phyloP scores from a whole-genome alignment of 2,329 filamentous ascomycete species.

The Cordyceps militaris region DNA sequence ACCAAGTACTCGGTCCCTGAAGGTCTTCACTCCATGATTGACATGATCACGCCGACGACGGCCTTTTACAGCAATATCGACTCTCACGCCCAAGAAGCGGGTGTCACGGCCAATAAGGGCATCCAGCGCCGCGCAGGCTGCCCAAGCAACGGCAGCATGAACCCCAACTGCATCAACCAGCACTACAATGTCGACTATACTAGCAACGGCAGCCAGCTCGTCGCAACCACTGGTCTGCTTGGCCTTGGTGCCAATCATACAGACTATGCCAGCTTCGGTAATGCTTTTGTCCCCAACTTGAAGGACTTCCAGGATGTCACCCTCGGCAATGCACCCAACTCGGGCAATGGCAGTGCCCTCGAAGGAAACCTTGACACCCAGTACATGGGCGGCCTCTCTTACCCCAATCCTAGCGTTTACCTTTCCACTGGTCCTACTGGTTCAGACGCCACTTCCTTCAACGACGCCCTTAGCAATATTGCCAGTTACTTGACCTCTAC shows the following conservation, averaged over 20 bases:
- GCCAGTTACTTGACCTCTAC: conserved; percentile 5
- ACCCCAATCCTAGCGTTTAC: conserved; percentile 13
- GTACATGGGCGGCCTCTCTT: conserved; percentile 4
- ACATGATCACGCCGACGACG: conserved; percentile 15
- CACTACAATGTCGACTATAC: conserved; percentile 15
- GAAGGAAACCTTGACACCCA: conserved; percentile 17
- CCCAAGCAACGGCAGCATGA: not conserved
- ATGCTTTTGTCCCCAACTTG: not conserved
- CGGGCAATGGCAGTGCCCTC: not conserved
- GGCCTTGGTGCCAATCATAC: conserved; percentile 9
- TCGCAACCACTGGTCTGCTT: conserved; percentile 10
- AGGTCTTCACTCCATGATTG: conserved; percentile 13
- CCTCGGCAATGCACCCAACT: not conserved
- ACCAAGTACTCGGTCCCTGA: conserved; percentile 15
- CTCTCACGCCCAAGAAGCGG: not conserved
- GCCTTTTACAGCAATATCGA: conserved; percentile 9
- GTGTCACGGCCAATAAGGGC: not conserved
- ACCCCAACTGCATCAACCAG: conserved; percentile 12
- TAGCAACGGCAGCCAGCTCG: conserved; percentile 2
- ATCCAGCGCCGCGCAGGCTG: not conserved
- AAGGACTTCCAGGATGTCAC: conserved; percentile 11
- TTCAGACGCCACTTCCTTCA: not conserved
- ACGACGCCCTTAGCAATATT: conserved; percentile 6
- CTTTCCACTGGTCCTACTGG: conserved; percentile 5
- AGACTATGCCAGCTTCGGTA: conserved; percentile 8